Conservation (phyloP, 331 rosid species). For the Quercus phellos region DNA sequence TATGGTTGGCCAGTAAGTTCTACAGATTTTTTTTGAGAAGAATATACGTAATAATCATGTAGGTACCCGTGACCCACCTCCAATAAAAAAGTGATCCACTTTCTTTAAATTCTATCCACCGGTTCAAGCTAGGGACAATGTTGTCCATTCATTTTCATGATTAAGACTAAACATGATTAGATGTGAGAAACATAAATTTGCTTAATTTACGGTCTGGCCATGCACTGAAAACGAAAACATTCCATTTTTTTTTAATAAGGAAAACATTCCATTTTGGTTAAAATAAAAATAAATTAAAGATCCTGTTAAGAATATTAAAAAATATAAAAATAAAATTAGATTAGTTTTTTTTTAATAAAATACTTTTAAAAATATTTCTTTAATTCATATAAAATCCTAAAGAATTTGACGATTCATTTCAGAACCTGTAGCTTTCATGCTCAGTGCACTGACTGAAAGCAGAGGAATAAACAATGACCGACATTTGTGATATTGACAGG, state of each 20-base stretch:
- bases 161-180: background rate
- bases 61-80: conserved; percentile 17
- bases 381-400: too few species aligned
- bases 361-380: too few species aligned
- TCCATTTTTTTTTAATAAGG: background rate
- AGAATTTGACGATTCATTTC: too few species aligned
- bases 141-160: background rate
- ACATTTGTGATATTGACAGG: too few species aligned
- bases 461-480: too few species aligned
- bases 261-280: background rate
- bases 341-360: too few species aligned
- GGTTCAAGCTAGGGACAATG: background rate
- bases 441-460: too few species aligned
- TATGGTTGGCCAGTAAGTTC: too few species aligned
- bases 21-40: background rate
- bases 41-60: background rate
- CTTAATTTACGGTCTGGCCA: background rate
- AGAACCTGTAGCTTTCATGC: too few species aligned
- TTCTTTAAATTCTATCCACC: conserved; percentile 15
- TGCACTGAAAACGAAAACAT: background rate
- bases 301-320: background rate
- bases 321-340: background rate
- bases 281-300: background rate
- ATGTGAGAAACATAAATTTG: conserved; percentile 7
- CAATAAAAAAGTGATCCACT: background rate